Base-by-base conservation (phyloP, 768 basidiomycete genomes). In the Mycena leptocephala region DNA sequence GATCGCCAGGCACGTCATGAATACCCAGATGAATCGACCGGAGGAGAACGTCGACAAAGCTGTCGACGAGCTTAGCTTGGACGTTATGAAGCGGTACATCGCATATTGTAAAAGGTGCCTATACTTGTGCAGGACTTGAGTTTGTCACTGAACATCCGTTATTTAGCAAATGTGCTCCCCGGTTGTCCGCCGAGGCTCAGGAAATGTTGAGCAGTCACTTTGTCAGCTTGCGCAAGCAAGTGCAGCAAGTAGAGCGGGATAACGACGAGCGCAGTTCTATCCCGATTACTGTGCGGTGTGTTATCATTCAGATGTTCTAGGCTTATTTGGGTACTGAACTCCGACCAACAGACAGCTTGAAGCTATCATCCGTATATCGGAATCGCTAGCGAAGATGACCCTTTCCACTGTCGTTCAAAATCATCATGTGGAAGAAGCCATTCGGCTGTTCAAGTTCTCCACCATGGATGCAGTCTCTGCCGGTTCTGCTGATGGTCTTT, bases 381-480 rank as follows among this genome's bases (percentile, higher is more conserved):
- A 99, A 83, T 95, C 98, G 3, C 88, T 99, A 24, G 97, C 98
- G 16, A 99, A 99, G 82, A 91, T 99, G 86, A 97, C 97, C 4
- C 89, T 99, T 20, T 94, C 95, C 0, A 89, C 96, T 0, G 90
- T 93, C 4, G 98, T 99, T 4, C 93, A 94, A 80, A 94, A 94
- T 61, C 94, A 97, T 82, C 97, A 99, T 79, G 98, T 99, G 28
- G 97, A 99, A 84, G 98, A 99, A 84, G 96, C 98, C 8, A 99
- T 99, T 79, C 95, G 98, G 13, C 86, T 99, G 51, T 99, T 99
- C 93, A 99, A 98, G 82, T 97, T 94, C 86, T 99, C 97, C 11
- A 99, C 98, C 3, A 99, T 99, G 98, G 97, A 99, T 83, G 98
- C 98, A 30, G 97, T 99, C 32, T 95, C 95, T 16, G 97, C 97